Conservation (phyloP, 129 eudicot genomes). For the Pseudognaphalium luteoalbum region DNA sequence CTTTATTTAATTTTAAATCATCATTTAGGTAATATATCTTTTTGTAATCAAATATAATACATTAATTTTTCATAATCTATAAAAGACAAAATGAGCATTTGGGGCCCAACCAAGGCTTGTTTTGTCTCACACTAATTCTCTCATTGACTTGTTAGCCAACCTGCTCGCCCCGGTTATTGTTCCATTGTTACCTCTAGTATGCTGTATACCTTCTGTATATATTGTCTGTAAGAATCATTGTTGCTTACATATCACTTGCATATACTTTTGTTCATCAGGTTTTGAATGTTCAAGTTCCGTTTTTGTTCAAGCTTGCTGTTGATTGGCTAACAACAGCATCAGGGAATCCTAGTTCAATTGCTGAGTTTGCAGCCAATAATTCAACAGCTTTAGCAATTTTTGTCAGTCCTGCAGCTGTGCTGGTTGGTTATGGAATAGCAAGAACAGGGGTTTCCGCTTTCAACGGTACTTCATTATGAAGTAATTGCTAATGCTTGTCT, state of each 20-base stretch:
- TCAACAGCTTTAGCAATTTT: slow-evolving; percentile 75
- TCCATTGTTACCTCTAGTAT: neutral
- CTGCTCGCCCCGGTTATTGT: neutral
- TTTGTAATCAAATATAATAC: neutral
- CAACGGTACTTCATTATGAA: slow-evolving; percentile 79
- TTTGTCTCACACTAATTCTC: neutral
- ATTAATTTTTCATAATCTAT: neutral
- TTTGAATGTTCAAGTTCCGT: slow-evolving; percentile 95
- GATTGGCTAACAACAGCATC: slow-evolving; percentile 87
- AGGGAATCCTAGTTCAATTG: slow-evolving; percentile 70
- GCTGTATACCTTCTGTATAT: neutral
- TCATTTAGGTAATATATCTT: neutral
- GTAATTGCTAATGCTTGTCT: slow-evolving; percentile 57
- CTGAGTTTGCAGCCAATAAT: slow-evolving; percentile 77
- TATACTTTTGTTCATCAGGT: slow-evolving; percentile 50
- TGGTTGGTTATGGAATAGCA: slow-evolving; percentile 92
- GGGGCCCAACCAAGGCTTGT: neutral
- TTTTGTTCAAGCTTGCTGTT: slow-evolving; percentile 88
- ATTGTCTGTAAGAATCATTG: neutral
- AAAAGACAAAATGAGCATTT: neutral
- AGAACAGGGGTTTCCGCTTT: slow-evolving; percentile 89
- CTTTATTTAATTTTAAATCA: neutral
- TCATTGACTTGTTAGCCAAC: slow-evolving; percentile 11
- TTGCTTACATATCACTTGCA: slow-evolving; percentile 17
- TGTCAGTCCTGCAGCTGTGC: slow-evolving; percentile 87